These are phyloP conservation scores for Mycena galopus DNA, from an alignment of 768 basidiomycete species.

Conservation along the genomic window DNA sequence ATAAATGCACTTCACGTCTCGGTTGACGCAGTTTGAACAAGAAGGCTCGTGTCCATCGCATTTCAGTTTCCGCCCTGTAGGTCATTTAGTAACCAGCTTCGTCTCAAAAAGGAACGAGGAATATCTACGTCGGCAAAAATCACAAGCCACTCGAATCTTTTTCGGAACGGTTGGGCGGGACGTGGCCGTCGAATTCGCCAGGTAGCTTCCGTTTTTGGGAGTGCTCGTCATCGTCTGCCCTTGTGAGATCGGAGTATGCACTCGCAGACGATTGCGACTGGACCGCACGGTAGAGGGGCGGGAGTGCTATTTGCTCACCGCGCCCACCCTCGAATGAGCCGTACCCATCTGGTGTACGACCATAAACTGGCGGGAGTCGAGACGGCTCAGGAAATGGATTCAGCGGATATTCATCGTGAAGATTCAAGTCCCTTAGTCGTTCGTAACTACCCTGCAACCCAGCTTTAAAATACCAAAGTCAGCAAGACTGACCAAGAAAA, in stretches of 20 bases:
- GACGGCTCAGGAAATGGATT: background rate
- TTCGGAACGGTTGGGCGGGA: constrained; percentile 47
- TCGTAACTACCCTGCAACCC: constrained; percentile 21
- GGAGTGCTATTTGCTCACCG: constrained; percentile 24
- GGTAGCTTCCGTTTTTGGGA: constrained; percentile 19
- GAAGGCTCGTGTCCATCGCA: constrained; percentile 77
- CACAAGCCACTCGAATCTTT: constrained; percentile 78
- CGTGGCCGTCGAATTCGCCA: constrained; percentile 43
- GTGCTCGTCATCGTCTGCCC: constrained; percentile 21
- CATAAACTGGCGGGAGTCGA: constrained; percentile 18
- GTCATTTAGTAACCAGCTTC: background rate
- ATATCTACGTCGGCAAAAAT: constrained; percentile 79
- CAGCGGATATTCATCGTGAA: background rate
- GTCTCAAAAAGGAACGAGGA: background rate
- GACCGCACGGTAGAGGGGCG: constrained; percentile 19
- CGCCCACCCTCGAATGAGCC: background rate
- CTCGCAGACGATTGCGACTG: constrained; percentile 21
- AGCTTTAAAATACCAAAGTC: constrained; percentile 15
- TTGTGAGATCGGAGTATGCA: constrained; percentile 9
- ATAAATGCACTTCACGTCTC: constrained; percentile 67
- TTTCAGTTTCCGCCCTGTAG: constrained; percentile 77
- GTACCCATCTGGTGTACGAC: background rate
- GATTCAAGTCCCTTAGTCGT: constrained; percentile 14
- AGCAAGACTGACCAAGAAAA: background rate
- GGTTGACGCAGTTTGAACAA: constrained; percentile 73